Evolutionary conservation across 1,284 basidiomycete species (phyloP), one percentile per base, ranked within the genome.

Genomic region (Stereum hirsutum): DNA sequence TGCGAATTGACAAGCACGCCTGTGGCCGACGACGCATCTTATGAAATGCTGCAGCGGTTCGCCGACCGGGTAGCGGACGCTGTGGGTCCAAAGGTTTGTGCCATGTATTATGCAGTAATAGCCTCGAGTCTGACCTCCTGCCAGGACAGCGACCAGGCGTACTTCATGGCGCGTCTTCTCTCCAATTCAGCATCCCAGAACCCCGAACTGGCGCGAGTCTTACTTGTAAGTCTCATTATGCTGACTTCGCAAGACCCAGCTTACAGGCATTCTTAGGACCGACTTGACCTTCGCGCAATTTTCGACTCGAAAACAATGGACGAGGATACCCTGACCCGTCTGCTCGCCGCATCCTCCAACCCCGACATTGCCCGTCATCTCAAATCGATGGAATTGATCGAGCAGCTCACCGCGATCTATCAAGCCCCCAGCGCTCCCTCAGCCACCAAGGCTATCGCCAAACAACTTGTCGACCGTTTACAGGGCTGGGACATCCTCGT

Each of bases 281-380:
- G 67, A 17, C 54, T 85, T 10, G 75, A 84, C 37, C 47, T 80
- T 2, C 54, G 59, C 23, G 52, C 58, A 15, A 65, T 85, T 5
- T 81, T 84, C 46, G 75, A 79, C 43, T 51, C 63, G 12, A 57
- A 65, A 19, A 67, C 58, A 8, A 49, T 86, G 30, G 75, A 81
- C 46, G 70, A 79, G 39, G 63, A 64, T 17, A 80, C 74, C 0
- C 57, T 82, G 19, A 55, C 68, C 14, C 70, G 68, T 42, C 63
- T 87, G 14, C 58, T 75, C 14, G 72, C 81, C 49, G 83, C 84
- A 1, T 65, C 72, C 6, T 61, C 78, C 12, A 85, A 83, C 52
- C 63, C 70, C 0, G 77, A 80, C 45, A 69, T 87, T 40, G 75
- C 83, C 0, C 68, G 65, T 21, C 45, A 57, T n/a, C 54, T 73